Evolutionary conservation across 1,284 basidiomycete species (phyloP).

Genomic region (Cutaneotrichosporon mucoides): DNA sequence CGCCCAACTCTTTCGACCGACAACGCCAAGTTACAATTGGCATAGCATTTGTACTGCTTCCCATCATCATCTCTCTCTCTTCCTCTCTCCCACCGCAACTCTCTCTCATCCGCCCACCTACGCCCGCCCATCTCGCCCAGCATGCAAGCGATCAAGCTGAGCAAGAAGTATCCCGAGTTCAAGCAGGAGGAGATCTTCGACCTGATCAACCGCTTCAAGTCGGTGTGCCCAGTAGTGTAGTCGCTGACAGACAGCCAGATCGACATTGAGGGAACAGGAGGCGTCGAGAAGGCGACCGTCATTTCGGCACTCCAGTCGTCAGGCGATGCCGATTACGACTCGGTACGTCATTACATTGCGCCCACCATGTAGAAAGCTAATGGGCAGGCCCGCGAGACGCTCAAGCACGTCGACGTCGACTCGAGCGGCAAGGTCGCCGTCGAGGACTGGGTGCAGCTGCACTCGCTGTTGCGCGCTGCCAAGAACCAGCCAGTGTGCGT

Average conservation of each 20-base stretch:
- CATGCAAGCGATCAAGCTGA: slow-evolving; percentile 58
- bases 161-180: slow-evolving; percentile 91
- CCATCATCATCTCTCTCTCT: neutral
- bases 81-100: too few relatives aligned
- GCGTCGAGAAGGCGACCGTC: slow-evolving; percentile 75
- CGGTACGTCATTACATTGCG: slow-evolving; percentile 54
- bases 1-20: too few relatives aligned
- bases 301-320: slow-evolving; percentile 69
- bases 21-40: neutral
- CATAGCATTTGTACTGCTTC: neutral
- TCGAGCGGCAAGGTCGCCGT: slow-evolving; percentile 93
- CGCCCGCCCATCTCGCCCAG: slow-evolving; percentile 10
- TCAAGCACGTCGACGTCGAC: slow-evolving; percentile 93
- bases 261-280: slow-evolving; percentile 76
- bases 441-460: slow-evolving; percentile 85
- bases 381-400: slow-evolving; percentile 58
- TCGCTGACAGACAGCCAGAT: slow-evolving; percentile 58
- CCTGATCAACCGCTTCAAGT: slow-evolving; percentile 92
- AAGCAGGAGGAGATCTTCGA: slow-evolving; percentile 88
- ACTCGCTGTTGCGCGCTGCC: slow-evolving; percentile 37
- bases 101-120: neutral
- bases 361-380: neutral
- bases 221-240: slow-evolving; percentile 37
- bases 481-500: slow-evolving; percentile 44
- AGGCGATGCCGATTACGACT: slow-evolving; percentile 82